Evolutionary conservation across 768 basidiomycete species (phyloP), one percentile per base, ranked within the genome.

Genomic region (Mycena chlorophos): DNA sequence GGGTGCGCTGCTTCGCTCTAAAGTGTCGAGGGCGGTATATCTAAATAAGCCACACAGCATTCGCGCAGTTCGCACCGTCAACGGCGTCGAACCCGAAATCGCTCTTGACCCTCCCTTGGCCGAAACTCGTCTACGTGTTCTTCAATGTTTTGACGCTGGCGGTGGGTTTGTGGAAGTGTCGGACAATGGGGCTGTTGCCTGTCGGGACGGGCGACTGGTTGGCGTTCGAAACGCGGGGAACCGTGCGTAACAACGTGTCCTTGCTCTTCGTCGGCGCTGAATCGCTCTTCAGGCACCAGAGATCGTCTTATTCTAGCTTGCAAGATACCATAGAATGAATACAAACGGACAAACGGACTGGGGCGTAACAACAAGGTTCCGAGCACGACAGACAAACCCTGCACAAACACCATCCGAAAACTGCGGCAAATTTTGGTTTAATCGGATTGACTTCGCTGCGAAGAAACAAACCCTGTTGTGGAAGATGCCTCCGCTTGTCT

Each of bases 181-280:
- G 85, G 28, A 83, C 87, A 0, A 94, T 98, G 93, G 94, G 94
- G 0, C 75, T 98, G 50, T 72, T 98, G 17, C 94, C 94, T 0
- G 88, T 85, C 1, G 93, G 95, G 1, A 91, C 93, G 0, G 93
- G 89, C 2, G 95, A 98, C 72, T 98, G 94, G 93, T 74, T 96
- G 49, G 93, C 91, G 14, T 98, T 98, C 62, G 94, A 96, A 75
- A 87, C 84, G 2, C 76, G 94, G 63, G 85, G 84, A 30, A 51
- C 69, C 65, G 90, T 94, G 63, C 63, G 86, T 79, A n/a, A n/a
- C n/a, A n/a, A n/a, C n/a, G n/a, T 19, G 43, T 28, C 54, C 14
- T 26, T 40, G 29, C 29, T 43, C 20, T 29, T 5, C 38, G 19
- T 30, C 6, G 14, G 17, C 25, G 12, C 45, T 52, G 16, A 22